Percentiles rank a stretch among this genome's conserved stretches.
Evolutionary conservation across 768 basidiomycete species (phyloP).

Genomic region (Agaricus subrufescens): DNA sequence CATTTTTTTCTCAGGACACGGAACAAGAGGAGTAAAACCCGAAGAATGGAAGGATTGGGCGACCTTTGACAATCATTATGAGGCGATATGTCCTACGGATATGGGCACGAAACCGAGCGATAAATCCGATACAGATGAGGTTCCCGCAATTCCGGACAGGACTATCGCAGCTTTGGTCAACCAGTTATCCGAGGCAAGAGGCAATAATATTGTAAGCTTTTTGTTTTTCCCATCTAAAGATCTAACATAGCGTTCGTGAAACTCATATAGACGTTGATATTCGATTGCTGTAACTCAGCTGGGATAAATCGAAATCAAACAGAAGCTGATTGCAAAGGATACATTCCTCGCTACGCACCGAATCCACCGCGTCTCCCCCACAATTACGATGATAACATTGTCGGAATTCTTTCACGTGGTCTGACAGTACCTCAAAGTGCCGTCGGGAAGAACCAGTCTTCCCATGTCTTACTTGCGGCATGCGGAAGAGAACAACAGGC

Average conservation of each 20-base stretch:
- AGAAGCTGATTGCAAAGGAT: neutral
- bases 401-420: constrained; percentile 11
- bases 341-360: constrained; percentile 19
- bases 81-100: constrained; percentile 31
- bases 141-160: constrained; percentile 38
- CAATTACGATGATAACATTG: constrained; percentile 22
- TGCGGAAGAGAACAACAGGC: constrained; percentile 32
- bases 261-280: constrained; percentile 32
- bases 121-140: constrained; percentile 5
- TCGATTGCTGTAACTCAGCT: constrained; percentile 43
- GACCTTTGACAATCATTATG: constrained; percentile 24
- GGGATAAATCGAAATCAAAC: constrained; percentile 24
- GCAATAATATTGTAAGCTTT: constrained; percentile 37
- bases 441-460: constrained; percentile 22
- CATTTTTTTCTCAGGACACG: constrained; percentile 43
- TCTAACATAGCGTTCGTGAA: neutral
- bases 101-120: constrained; percentile 12
- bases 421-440: constrained; percentile 15
- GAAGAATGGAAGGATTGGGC: constrained; percentile 20
- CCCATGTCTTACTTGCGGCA: constrained; percentile 39
- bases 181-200: constrained; percentile 30
- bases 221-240: neutral
- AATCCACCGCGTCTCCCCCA: constrained; percentile 21
- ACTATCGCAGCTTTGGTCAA: constrained; percentile 33
- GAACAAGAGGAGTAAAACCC: constrained; percentile 29